Evolutionary conservation across 768 basidiomycete species (phyloP), one percentile per base, ranked within the genome.

Genomic region (Megacollybia marginata): DNA sequence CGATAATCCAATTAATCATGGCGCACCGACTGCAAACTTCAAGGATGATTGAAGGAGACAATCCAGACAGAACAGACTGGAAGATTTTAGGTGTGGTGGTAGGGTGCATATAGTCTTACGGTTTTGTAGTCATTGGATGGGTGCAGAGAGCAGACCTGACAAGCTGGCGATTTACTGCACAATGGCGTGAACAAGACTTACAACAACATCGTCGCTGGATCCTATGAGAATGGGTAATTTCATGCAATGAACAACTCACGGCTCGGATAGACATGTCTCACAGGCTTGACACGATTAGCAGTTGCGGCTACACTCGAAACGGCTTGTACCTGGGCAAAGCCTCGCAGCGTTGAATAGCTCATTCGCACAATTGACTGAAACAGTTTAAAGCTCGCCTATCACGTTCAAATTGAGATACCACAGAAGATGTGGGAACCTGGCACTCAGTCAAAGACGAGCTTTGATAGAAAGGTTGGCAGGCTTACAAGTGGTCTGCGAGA

Each of bases 61-160:
- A 63, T 1, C 90, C 90, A 23, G 90, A 90, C 43, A 92, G 70
- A 51, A 92, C 90, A 16, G 90, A 92, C 89, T 92, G 54, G 12
- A 42, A 31, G 32, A 50, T 19, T 19, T 52, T 46, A 54, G 53
- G 49, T 48, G 16, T 36, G 49, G 43, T 18, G 43, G 49, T 53
- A 50, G 62, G 68, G 65, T 68, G 74, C 72, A 72, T 65, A 33
- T 52, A 46, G 23, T 52, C 72, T 60, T 60, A 86, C 90, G 45
- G 90, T 92, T 69, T 92, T 92, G 67, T 92, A 92, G 64, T 92
- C 90, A 60, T 92, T 92, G 4, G 88, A 83, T 0, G 90, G 90
- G 57, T 87, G 85, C 15, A 92, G 66, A 2, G 87, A 88, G 67
- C 83, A 88, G 23, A 90, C 81, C 86, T 90, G 54, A 31, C 20